Conservation (phyloP, 768 basidiomycete genomes). For the Termitomyces sp. region DNA sequence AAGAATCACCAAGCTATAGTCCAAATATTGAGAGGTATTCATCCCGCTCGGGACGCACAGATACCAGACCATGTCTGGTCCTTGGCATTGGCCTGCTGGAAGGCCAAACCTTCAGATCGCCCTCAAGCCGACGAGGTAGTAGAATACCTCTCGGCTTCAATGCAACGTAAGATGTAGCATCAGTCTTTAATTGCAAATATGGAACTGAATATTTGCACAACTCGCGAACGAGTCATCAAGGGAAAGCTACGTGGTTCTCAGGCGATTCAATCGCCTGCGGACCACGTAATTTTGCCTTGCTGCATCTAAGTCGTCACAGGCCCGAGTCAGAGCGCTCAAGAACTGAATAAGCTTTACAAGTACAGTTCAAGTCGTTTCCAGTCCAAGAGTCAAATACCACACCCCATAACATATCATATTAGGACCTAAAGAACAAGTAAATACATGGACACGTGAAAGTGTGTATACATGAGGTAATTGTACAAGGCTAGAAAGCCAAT, state of each 20-base stretch:
- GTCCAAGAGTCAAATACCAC: neutral
- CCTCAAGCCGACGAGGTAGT: neutral
- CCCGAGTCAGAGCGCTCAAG: neutral
- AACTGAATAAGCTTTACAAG: no score
- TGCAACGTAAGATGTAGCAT: constrained; percentile 7
- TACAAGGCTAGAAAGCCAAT: neutral
- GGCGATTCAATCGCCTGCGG: neutral
- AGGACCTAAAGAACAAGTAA: neutral
- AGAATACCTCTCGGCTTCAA: neutral
- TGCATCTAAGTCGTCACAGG: constrained; percentile 11
- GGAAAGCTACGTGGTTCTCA: constrained; percentile 9
- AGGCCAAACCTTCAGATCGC: neutral
- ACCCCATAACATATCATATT: neutral
- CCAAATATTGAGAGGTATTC: neutral
- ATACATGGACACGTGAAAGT: neutral
- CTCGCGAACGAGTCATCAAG: constrained; percentile 10
- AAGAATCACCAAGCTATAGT: neutral
- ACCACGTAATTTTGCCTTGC: constrained; percentile 10
- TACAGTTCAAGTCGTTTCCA: no score
- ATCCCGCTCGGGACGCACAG: neutral
- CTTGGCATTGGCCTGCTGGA: constrained; percentile 2
- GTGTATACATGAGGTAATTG: neutral
- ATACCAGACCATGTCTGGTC: constrained; percentile 7
- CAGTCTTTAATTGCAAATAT: neutral
- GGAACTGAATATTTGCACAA: neutral